A percentile compares a stretch with the other conserved stretches of the same genome.
These are phyloP conservation scores for Decorospora gaudefroyi DNA, from an alignment of 2,329 filamentous ascomycete species.

Conservation along the genomic window DNA sequence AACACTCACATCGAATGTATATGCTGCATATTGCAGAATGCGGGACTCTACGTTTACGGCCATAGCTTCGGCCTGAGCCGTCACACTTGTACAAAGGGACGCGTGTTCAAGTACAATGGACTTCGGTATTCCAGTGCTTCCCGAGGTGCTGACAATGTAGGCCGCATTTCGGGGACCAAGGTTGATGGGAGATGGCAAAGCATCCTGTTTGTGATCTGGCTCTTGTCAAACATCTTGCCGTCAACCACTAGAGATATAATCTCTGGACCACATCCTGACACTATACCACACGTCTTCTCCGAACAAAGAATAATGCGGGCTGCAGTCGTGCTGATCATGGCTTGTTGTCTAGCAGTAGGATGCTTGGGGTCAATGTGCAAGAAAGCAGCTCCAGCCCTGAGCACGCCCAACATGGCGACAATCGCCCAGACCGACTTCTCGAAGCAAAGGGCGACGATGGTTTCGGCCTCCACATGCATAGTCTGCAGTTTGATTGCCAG, in stretches of 20 bases:
- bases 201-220: no score
- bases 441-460: conserved; percentile 16
- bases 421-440: conserved; percentile 26
- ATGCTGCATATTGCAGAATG: conserved; percentile 36
- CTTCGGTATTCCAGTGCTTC: conserved; percentile 76
- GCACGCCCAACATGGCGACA: conserved; percentile 47
- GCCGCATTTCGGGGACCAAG: not conserved
- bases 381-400: conserved; percentile 51
- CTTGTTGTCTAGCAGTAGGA: conserved; percentile 29
- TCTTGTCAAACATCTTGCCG: no score
- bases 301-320: not conserved
- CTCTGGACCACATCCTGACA: not conserved
- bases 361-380: conserved; percentile 24
- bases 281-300: not conserved
- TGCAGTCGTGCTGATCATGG: no score
- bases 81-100: not conserved
- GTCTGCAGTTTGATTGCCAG: no score
- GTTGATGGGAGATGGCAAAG: not conserved
- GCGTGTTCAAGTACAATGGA: conserved; percentile 57
- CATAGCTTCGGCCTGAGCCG: conserved; percentile 41
- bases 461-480: not conserved
- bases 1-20: conserved; percentile 58
- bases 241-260: not conserved
- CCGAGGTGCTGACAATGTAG: conserved; percentile 69
- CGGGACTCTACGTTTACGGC: conserved; percentile 55